Conservation (phyloP, 345 rosid genomes). For the Melastoma malabathricum region DNA sequence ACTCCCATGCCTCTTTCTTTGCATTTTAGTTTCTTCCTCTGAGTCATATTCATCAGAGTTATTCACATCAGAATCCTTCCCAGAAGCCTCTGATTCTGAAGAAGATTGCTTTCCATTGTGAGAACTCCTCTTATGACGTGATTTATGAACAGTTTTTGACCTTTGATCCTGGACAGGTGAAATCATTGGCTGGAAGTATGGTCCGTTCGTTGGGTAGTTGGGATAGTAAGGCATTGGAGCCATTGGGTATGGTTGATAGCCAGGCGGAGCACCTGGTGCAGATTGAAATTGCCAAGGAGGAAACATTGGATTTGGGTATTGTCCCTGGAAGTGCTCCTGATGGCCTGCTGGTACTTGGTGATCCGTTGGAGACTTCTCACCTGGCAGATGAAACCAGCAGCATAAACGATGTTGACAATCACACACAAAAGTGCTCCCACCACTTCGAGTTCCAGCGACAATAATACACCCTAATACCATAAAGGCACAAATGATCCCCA, state of each 20-base stretch:
- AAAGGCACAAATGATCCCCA: too few relatives aligned
- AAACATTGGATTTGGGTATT: constrained; percentile 59
- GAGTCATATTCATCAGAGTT: constrained; percentile 31
- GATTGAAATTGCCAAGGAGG: constrained; percentile 88
- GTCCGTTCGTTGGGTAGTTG: constrained; percentile 47
- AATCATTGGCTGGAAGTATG: constrained; percentile 52
- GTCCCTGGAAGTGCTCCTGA: constrained; percentile 59
- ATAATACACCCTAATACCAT: too few relatives aligned
- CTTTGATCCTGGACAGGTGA: constrained; percentile 51
- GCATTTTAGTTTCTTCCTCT: constrained; percentile 21
- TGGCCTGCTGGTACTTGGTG: constrained; percentile 32
- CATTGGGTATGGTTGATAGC: constrained; percentile 79
- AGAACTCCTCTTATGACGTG: constrained; percentile 45
- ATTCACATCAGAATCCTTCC: constrained; percentile 26
- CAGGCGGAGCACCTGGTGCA: constrained; percentile 63
- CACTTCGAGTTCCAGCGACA: too few relatives aligned
- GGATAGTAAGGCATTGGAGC: constrained; percentile 77
- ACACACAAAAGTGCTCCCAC: too few relatives aligned
- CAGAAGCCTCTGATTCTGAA: constrained; percentile 35
- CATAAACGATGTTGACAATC: too few relatives aligned
- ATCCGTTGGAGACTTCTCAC: constrained; percentile 39
- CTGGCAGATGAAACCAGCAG: constrained; percentile 21
- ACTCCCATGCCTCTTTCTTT: constrained; percentile 22
- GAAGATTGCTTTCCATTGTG: constrained; percentile 37
- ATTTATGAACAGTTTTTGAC: constrained; percentile 40